Evolutionary conservation across 768 basidiomycete genomes (phyloP), one percentile per base, ranked within the genome.

Genomic region (Multifurca ochricompacta): DNA sequence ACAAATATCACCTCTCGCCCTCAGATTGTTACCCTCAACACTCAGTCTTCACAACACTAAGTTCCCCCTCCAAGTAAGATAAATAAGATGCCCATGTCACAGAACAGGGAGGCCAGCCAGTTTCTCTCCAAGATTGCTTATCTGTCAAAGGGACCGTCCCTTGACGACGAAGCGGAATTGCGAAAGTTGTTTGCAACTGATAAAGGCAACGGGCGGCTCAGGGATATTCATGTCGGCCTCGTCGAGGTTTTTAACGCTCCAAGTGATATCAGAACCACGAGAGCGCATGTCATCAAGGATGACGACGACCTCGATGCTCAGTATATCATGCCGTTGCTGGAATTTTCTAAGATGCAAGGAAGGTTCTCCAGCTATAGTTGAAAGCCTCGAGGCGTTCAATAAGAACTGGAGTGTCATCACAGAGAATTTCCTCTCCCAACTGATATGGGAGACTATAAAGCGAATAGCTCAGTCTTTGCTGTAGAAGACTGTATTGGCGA

Each of bases 401-500:
- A 76, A 74, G 68, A 81, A 81, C 61, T 85, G 81, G 81, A 52
- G 74, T 10, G 70, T 83, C 36, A 83, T 85, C 65, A 77, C 76
- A 10, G 81, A 85, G 61, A 78, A 77, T 2, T 79, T 80, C 3
- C 69, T 84, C 11, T 79, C 77, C 7, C 80, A 82, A 61, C 68
- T 83, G 16, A 23, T 70, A 35, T n/a, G n/a, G n/a, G n/a, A n/a
- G n/a, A n/a, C n/a, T n/a, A n/a, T n/a, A n/a, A n/a, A n/a, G n/a
- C n/a, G n/a, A n/a, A n/a, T n/a, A n/a, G n/a, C n/a, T n/a, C n/a
- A n/a, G n/a, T n/a, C n/a, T n/a, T n/a, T n/a, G n/a, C n/a, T n/a
- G n/a, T n/a, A n/a, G n/a, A n/a, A n/a, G n/a, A n/a, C n/a, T n/a
- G n/a, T n/a, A n/a, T n/a, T n/a, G n/a, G n/a, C n/a, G n/a, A n/a